Percentiles rank a stretch among this genome's conserved stretches.
These are phyloP conservation scores for Physcomitrium patens DNA, from an alignment of 225 moss, liverwort and hornwort genomes.

Conservation along the genomic window DNA sequence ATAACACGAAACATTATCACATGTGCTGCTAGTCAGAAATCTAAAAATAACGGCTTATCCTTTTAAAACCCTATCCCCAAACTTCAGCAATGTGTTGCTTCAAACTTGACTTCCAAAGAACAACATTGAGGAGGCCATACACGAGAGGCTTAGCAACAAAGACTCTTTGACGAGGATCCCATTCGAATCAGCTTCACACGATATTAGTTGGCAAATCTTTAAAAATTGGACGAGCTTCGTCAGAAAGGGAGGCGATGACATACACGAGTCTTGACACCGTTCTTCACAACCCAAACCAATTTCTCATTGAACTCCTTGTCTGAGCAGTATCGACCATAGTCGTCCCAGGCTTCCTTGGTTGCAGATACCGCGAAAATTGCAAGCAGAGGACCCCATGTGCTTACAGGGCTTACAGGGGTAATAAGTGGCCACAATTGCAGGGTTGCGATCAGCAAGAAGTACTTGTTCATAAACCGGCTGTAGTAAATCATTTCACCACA, in stretches of 20 bases:
- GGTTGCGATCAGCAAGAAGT: conserved; percentile 91
- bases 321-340: conserved; percentile 76
- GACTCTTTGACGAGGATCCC: background rate
- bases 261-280: conserved; percentile 71
- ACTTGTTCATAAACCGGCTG: conserved; percentile 99
- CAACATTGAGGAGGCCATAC: background rate
- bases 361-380: conserved; percentile 96
- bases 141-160: background rate
- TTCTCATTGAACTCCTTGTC: conserved; percentile 95
- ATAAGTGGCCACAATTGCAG: conserved; percentile 97
- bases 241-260: conserved; percentile 28
- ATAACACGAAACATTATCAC: background rate
- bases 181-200: background rate
- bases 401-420: conserved; percentile 95
- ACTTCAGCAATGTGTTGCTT: background rate
- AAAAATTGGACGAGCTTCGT: conserved; percentile 13
- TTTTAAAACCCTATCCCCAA: conserved; percentile 28
- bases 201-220: background rate
- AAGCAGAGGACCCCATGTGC: conserved; percentile 98
- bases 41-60: background rate
- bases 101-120: background rate
- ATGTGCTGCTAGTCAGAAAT: no score
- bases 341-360: conserved; percentile 97
- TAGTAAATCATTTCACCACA: conserved; percentile 27
- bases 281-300: conserved; percentile 66